phyloP scores from a whole-genome alignment of 208 protist species.

The Strigomonas culicis region DNA sequence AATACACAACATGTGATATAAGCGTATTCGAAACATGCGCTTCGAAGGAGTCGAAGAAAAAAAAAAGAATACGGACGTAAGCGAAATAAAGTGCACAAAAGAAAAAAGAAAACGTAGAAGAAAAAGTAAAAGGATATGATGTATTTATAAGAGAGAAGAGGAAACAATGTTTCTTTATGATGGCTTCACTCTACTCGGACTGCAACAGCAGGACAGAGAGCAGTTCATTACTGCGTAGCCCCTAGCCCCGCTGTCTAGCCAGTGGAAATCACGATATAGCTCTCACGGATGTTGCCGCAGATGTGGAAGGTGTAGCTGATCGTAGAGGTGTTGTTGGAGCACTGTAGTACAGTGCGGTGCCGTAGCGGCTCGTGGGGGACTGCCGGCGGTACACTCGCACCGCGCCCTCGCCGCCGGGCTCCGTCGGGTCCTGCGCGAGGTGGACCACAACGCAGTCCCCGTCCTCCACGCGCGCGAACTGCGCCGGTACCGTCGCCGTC shows the following conservation, averaged over 20 bases:
- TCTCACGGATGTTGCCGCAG: no score
- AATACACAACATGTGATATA: not conserved
- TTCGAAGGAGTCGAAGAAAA: constrained; percentile 5
- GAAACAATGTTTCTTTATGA: not conserved
- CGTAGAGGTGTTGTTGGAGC: no score
- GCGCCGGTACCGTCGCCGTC: not conserved
- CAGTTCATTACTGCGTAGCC: no score
- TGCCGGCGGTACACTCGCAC: not conserved
- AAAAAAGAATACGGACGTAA: not conserved
- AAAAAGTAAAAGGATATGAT: not conserved
- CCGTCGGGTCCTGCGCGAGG: no score
- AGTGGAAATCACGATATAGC: no score
- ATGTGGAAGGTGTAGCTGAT: no score
- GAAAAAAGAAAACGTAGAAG: not conserved
- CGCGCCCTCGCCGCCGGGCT: not conserved
- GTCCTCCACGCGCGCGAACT: not conserved
- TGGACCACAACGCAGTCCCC: no score
- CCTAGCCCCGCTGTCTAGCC: no score
- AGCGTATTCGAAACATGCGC: no score
- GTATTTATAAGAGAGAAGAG: not conserved
- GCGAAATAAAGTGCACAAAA: not conserved
- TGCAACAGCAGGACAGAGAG: no score
- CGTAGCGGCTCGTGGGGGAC: not conserved
- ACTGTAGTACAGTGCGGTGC: constrained; percentile 3
- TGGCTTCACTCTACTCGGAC: no score